These are phyloP conservation scores for Naganishia antarctica DNA, from an alignment of 768 basidiomycete species.

Conservation along the genomic window DNA sequence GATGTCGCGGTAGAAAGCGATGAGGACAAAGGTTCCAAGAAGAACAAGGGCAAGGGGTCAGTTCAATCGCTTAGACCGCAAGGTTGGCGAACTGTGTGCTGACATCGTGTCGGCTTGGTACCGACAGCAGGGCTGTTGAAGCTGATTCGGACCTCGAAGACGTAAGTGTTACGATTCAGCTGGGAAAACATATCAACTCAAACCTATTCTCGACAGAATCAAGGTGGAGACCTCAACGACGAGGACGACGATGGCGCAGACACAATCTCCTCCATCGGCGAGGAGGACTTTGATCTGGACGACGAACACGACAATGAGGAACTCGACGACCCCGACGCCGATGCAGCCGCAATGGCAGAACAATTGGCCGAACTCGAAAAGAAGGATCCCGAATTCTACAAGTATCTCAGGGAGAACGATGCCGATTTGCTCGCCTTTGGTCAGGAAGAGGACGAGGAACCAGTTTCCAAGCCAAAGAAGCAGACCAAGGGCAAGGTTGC, in stretches of 20 bases:
- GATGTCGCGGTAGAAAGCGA: conserved; percentile 45
- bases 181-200: conserved; percentile 51
- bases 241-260: conserved; percentile 43
- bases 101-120: neutral
- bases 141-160: conserved; percentile 48
- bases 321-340: conserved; percentile 57
- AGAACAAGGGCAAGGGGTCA: conserved; percentile 27
- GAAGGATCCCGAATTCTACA: conserved; percentile 98
- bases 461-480: conserved; percentile 28
- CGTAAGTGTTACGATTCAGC: conserved; percentile 51
- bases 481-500: conserved; percentile 39
- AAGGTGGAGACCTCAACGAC: conserved; percentile 27
- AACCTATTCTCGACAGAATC: neutral
- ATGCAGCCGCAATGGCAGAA: conserved; percentile 67
- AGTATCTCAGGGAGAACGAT: conserved; percentile 95
- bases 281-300: conserved; percentile 54
- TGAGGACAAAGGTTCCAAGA: conserved; percentile 37
- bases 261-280: conserved; percentile 33
- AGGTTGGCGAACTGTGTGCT: neutral
- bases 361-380: conserved; percentile 84
- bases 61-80: neutral
- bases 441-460: conserved; percentile 55
- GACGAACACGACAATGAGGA: conserved; percentile 74
- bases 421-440: conserved; percentile 78
- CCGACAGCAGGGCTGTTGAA: conserved; percentile 32